These are phyloP conservation scores for Corylus americana DNA, from an alignment of 306 rosid species.

Conservation along the genomic window DNA sequence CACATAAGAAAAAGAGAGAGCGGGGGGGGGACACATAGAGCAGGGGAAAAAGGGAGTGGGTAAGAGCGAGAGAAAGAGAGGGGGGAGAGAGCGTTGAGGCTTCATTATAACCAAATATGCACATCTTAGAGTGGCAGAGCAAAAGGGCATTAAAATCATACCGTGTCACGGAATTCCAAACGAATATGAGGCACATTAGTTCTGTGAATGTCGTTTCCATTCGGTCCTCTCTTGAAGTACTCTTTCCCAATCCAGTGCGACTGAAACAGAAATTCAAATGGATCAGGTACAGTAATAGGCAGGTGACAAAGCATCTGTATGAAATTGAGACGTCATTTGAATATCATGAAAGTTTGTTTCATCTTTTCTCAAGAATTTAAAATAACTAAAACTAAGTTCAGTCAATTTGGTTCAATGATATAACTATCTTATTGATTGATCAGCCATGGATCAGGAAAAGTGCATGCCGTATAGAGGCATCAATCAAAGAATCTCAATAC, in stretches of 20 bases:
- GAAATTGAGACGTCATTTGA: neutral
- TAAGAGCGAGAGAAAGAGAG: neutral
- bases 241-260: slow-evolving; percentile 94
- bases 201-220: slow-evolving; percentile 88
- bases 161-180: slow-evolving; percentile 89
- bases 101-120: neutral
- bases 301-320: neutral
- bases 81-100: too few relatives aligned
- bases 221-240: slow-evolving; percentile 89
- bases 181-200: slow-evolving; percentile 98
- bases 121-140: neutral
- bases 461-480: neutral
- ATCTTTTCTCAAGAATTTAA: neutral
- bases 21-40: too few relatives aligned
- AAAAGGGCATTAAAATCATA: slow-evolving; percentile 30
- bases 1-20: too few relatives aligned
- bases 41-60: neutral
- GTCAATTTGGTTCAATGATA: neutral
- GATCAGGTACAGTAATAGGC: slow-evolving; percentile 17
- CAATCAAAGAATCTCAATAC: neutral
- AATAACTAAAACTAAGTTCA: neutral
- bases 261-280: slow-evolving; percentile 40
- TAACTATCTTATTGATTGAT: neutral
- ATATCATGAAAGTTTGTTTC: neutral
- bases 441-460: neutral